Conservation (phyloP, 805 yeast genomes). For the Lipomyces spencermartinsiae region DNA sequence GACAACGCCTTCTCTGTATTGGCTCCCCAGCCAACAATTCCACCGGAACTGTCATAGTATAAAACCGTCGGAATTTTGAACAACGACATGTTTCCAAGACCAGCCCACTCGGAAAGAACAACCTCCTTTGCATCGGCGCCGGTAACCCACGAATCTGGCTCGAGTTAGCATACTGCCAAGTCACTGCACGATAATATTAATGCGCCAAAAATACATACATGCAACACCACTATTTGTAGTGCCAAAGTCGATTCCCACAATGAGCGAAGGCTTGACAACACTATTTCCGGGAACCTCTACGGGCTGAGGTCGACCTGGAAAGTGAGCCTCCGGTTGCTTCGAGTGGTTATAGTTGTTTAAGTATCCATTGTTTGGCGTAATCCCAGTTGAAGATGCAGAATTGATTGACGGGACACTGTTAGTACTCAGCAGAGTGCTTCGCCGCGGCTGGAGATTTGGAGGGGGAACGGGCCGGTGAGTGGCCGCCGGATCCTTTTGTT, state of each 20-base stretch:
- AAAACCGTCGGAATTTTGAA: conserved; percentile 31
- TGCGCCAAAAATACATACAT: conserved; percentile 14
- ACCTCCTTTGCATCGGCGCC: conserved; percentile 8
- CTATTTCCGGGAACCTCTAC: not conserved
- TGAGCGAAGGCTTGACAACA: conserved; percentile 6
- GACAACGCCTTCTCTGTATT: conserved; percentile 16
- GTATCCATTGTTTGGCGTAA: not conserved
- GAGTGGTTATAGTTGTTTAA: not conserved
- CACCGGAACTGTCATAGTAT: conserved; percentile 26
- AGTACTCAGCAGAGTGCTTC: not conserved
- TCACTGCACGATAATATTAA: not conserved
- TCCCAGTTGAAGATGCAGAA: not conserved
- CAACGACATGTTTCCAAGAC: conserved; percentile 23
- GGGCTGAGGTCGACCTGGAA: not conserved
- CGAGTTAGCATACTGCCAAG: not conserved
- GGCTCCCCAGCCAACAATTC: conserved; percentile 34
- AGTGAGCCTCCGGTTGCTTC: not conserved
- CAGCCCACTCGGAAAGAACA: conserved; percentile 28
- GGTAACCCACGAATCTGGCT: conserved; percentile 20
- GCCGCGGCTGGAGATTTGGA: conserved; percentile 3
- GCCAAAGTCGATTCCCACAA: conserved; percentile 38
- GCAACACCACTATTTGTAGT: conserved; percentile 33
- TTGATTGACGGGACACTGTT: not conserved
- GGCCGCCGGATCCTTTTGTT: not conserved
- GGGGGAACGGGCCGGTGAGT: not conserved